phyloP scores from a whole-genome alignment of 2,329 filamentous ascomycete genomes.

The Teratosphaeria pseudoeucalypti region DNA sequence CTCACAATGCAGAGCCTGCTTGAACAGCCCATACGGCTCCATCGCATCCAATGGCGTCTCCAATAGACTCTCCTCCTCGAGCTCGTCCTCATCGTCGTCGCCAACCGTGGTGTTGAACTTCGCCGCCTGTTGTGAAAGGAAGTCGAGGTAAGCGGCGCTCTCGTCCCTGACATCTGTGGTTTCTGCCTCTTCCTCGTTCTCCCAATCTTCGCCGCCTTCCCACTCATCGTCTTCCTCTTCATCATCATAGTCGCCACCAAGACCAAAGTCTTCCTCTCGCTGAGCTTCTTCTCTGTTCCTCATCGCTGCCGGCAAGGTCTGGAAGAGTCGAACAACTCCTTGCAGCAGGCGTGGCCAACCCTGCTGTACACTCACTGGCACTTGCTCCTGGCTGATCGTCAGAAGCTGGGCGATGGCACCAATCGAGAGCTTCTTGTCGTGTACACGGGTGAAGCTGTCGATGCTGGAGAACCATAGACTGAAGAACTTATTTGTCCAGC shows the following conservation, averaged over 20 bases:
- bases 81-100: constrained; percentile 66
- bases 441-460: constrained; percentile 81
- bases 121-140: constrained; percentile 68
- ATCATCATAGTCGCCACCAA: constrained; percentile 61
- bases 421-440: constrained; percentile 98
- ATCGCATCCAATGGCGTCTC: constrained; percentile 93
- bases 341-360: constrained; percentile 88
- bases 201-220: constrained; percentile 64
- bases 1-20: constrained; percentile 71
- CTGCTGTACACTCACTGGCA: constrained; percentile 84
- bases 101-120: constrained; percentile 42
- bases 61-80: constrained; percentile 84
- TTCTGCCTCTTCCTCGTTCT: constrained; percentile 54
- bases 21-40: constrained; percentile 87
- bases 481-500: constrained; percentile 98
- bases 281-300: constrained; percentile 90
- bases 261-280: constrained; percentile 68
- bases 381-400: constrained; percentile 65
- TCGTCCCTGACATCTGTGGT: constrained; percentile 68
- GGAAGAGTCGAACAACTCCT: constrained; percentile 84
- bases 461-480: constrained; percentile 97
- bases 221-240: constrained; percentile 74
- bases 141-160: constrained; percentile 88
- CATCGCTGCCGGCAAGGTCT: constrained; percentile 74
- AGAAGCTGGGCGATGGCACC: constrained; percentile 83